A percentile compares a stretch with the other conserved stretches of the same genome.
Conservation (phyloP, 805 yeast genomes). For the Phaffomyces antillensis region DNA sequence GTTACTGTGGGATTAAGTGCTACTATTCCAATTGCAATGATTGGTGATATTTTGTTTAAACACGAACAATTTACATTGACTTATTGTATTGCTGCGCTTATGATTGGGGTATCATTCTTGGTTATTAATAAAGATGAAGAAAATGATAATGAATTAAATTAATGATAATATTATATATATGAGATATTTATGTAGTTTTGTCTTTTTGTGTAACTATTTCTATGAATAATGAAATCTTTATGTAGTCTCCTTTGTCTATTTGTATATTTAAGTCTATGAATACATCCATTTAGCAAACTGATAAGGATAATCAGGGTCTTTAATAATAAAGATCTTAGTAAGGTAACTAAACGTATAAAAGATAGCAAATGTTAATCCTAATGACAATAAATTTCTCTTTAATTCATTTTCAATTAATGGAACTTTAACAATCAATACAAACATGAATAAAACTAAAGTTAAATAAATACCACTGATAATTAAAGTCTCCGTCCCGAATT, state of each 20-base stretch:
- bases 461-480: slow-evolving; percentile 46
- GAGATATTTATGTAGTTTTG: too few species aligned
- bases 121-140: slow-evolving; percentile 76
- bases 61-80: slow-evolving; percentile 50
- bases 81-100: slow-evolving; percentile 71
- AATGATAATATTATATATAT: too few species aligned
- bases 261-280: background rate
- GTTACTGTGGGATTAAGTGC: slow-evolving; percentile 92
- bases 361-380: slow-evolving; percentile 9
- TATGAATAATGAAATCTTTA: background rate
- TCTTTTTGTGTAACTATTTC: background rate
- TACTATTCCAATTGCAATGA: slow-evolving; percentile 91
- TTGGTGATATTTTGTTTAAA: slow-evolving; percentile 78
- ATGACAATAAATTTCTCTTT: slow-evolving; percentile 4
- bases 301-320: slow-evolving; percentile 17
- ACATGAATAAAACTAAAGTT: slow-evolving; percentile 34
- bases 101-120: slow-evolving; percentile 78
- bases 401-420: slow-evolving; percentile 16
- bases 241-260: background rate
- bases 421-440: slow-evolving; percentile 34
- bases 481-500: slow-evolving; percentile 62
- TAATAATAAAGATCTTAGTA: slow-evolving; percentile 13
- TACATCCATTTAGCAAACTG: slow-evolving; percentile 13
- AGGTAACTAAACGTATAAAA: slow-evolving; percentile 17
- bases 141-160: slow-evolving; percentile 33